These are phyloP conservation scores for Ceratocystis eucalypticola DNA, from an alignment of 2,329 filamentous ascomycete species.

Conservation along the genomic window DNA sequence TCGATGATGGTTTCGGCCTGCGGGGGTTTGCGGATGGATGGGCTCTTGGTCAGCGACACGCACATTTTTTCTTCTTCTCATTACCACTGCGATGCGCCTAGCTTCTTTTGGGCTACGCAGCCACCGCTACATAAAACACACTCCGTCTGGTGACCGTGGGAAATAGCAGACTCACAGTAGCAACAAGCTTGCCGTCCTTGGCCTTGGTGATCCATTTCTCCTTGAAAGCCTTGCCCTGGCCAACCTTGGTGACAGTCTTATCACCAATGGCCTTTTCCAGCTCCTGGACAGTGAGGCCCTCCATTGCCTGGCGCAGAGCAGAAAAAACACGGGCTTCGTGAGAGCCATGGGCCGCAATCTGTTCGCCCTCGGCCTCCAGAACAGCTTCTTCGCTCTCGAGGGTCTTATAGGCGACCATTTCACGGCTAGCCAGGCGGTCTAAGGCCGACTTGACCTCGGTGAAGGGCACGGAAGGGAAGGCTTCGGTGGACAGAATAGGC, in stretches of 20 bases:
- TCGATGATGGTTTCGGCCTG: conserved; percentile 65
- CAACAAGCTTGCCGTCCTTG: conserved; percentile 42
- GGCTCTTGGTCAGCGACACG: conserved; percentile 5
- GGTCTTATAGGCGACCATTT: conserved; percentile 77
- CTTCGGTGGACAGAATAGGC: conserved; percentile 53
- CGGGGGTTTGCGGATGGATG: not conserved
- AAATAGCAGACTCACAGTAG: conserved; percentile 31
- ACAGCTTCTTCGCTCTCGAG: conserved; percentile 64
- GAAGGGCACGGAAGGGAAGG: conserved; percentile 54
- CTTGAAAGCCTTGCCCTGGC: conserved; percentile 90
- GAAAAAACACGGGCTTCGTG: conserved; percentile 75
- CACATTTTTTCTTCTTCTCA: not conserved
- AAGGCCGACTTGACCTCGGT: conserved; percentile 70
- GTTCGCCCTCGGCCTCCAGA: conserved; percentile 61
- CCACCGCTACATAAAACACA: not conserved
- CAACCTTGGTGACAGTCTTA: conserved; percentile 63
- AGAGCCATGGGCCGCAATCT: conserved; percentile 60
- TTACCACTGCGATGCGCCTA: too few species aligned
- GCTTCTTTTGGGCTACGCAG: too few species aligned
- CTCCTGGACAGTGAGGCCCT: conserved; percentile 69
- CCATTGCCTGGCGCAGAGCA: conserved; percentile 54
- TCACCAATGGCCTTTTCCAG: conserved; percentile 56
- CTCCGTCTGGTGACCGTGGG: not conserved
- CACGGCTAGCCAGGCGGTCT: conserved; percentile 69
- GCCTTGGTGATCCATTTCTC: conserved; percentile 57